Base-by-base conservation (phyloP, 805 yeast species). In the Blastobotrys chiropterorum region DNA sequence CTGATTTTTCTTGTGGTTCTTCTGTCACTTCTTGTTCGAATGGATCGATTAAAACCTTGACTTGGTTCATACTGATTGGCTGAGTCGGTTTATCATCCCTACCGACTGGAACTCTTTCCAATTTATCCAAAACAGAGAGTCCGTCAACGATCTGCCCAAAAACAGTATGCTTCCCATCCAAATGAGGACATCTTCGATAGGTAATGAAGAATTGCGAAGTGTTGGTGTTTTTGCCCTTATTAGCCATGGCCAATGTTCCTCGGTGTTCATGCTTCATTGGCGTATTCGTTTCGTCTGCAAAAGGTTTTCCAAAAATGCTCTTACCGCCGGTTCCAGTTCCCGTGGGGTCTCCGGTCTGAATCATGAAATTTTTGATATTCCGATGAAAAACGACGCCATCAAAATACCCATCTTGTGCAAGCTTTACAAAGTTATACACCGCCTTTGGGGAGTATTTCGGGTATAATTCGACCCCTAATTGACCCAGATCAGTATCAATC, bases 121-220 rank as follows among this genome's bases (percentile, higher is more conserved):
- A 74, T 57, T 72, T 64, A 42, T 78, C 76, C 46, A 86, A 74
- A 4, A 83, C 77, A 19, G 49, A 50, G 39, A 59, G 19, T 2
- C 67, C 69, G 14, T 53, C 59, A 3, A 54, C 59, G 1, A 89
- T 90, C 52, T 70, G 71, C 1, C 96, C 97, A 67, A 90, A 85
- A 1, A 87, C 81, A 0, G 90, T 73, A 62, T 87, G 90, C 59
- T 83, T 85, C 0, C 88, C 87, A 43, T 77, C 79, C 53, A 90
- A 69, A 67, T 89, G 96, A 1, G 88, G 84, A 6, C 83, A 77
- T 1, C 88, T 78, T 49, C 73, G 75, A 0, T 90, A 82, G 62
- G 95, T 85, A 67, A 88, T 83, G 75, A 87, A 88, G 73, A 88
- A 88, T 72, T 88, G 96, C 21, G 95, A 86, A 20, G 95, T 94